Base-by-base conservation (phyloP, 495 filamentous ascomycete genomes). In the Aspergillus leporis region DNA sequence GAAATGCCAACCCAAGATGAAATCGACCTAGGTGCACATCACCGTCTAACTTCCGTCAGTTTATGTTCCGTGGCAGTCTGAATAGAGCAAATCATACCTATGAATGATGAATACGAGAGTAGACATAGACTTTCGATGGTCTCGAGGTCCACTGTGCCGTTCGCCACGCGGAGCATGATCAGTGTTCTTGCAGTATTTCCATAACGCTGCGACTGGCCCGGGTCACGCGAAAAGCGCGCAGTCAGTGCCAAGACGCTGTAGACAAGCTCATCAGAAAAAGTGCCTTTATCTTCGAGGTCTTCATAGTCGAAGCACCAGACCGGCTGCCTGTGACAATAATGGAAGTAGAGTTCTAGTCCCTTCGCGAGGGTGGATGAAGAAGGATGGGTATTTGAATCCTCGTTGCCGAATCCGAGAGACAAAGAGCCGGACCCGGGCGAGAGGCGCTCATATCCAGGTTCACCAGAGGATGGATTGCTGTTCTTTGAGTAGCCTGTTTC, bases 291-390 rank as follows among this genome's bases (percentile, higher is more conserved):
- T 14, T 64, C 70, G 18, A 78, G 63, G 41, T 79, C 75, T 51
- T 79, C 72, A 1, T 71, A 68, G 34, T 79, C 74, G 47, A 80
- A 75, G 48, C 77, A 78, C 77, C 77, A 80, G 40, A 80, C 73
- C 14, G 77, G 77, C 49, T 80, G 77, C 46, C 77, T 63, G 57
- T 80, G 76, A 51, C 77, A 80, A 51, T 73, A 77, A 53, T 75
- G 68, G 30, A 79, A 75, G 48, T 80, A 80, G 8, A 76, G 66
- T 46, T 74, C 70, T 22, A 79, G 66, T 6, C 69, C 72, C 43
- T 65, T 68, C 14, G 69, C 62, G 3, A 79, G 63, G 13, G 67
- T 59, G 0, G 66, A 58, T 1, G 69, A 69, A 1, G 68, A 66
- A 3, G 68, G 58, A 36, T 70, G 70, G 3, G 59, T 56, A 36